phyloP scores from a whole-genome alignment of 2,329 filamentous ascomycete species.

The Calonectria hongkongensis region DNA sequence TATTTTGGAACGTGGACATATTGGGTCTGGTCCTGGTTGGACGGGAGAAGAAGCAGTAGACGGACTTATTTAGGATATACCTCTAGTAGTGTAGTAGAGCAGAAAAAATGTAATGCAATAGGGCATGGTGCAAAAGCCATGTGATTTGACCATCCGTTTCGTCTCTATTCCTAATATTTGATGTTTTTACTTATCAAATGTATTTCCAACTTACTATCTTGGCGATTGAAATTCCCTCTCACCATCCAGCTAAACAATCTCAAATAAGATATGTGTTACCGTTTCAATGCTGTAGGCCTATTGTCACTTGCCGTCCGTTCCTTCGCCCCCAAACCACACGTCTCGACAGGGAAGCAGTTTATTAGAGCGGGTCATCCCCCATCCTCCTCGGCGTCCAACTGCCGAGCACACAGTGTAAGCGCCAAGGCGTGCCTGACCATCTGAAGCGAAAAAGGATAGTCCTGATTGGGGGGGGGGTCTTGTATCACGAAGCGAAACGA shows the following conservation, averaged over 20 bases:
- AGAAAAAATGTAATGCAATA: not conserved
- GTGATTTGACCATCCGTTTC: not conserved
- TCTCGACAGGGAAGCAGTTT: slow-evolving; percentile 11
- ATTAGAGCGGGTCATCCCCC: slow-evolving; percentile 25
- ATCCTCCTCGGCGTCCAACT: not conserved
- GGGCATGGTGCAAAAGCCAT: slow-evolving; percentile 8
- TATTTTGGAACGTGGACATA: slow-evolving; percentile 28
- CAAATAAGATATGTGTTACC: not conserved
- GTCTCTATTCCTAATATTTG: slow-evolving; percentile 1
- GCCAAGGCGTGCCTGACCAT: not conserved
- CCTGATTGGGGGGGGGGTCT: not conserved
- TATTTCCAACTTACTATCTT: not conserved
- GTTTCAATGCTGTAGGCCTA: not conserved
- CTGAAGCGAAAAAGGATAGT: no score
- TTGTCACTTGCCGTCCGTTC: not conserved
- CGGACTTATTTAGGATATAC: slow-evolving; percentile 23
- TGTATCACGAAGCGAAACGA: not conserved
- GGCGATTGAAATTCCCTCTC: not conserved
- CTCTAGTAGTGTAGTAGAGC: not conserved
- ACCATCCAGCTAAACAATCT: not conserved
- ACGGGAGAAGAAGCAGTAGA: slow-evolving; percentile 10
- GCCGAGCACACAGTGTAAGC: not conserved
- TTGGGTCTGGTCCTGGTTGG: slow-evolving; percentile 6
- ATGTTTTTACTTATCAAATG: not conserved
- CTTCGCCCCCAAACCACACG: not conserved